These are phyloP conservation scores for Ilyonectria sp. DNA, from an alignment of 2,329 filamentous ascomycete genomes.

Conservation along the genomic window DNA sequence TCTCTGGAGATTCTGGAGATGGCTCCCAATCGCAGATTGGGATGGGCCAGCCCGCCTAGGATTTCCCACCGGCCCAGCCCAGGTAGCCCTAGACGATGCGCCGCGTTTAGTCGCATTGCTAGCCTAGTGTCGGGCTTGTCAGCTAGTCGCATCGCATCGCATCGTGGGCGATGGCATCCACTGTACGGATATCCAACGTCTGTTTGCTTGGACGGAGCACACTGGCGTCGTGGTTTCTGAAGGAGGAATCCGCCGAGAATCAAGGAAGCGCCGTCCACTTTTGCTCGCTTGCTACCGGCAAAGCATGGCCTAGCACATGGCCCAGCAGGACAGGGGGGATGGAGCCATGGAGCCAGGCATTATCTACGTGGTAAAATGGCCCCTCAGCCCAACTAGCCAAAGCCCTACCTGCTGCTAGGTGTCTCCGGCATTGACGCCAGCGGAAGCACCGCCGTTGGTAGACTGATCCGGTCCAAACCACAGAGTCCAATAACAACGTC, in stretches of 20 bases:
- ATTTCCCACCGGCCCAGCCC: not conserved
- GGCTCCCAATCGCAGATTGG: not conserved
- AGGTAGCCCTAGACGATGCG: slow-evolving; percentile 1
- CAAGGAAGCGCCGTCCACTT: not conserved
- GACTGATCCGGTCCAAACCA: not conserved
- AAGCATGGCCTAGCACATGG: slow-evolving; percentile 14
- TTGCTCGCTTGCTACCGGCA: not conserved
- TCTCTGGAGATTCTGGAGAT: not conserved
- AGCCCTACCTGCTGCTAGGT: not conserved
- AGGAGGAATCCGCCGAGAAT: slow-evolving; percentile 11
- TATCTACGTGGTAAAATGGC: not conserved
- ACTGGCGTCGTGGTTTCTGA: slow-evolving; percentile 16
- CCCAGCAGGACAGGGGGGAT: not conserved
- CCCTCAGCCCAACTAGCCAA: not conserved
- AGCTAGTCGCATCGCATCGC: slow-evolving; percentile 26
- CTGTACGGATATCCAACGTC: slow-evolving; percentile 15
- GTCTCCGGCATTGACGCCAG: not conserved
- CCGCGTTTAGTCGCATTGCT: slow-evolving; percentile 22
- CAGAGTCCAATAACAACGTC: not conserved
- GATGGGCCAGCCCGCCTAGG: slow-evolving; percentile 7
- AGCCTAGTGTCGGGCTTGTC: slow-evolving; percentile 12
- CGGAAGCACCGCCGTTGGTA: slow-evolving; percentile 1
- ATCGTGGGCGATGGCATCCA: slow-evolving; percentile 21
- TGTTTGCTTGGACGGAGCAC: not conserved
- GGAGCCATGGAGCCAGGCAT: not conserved